Percentiles rank a stretch among this genome's conserved stretches.
These are phyloP conservation scores for Pythium plurisporium DNA, from an alignment of 352 stramenopile species.

Conservation along the genomic window DNA sequence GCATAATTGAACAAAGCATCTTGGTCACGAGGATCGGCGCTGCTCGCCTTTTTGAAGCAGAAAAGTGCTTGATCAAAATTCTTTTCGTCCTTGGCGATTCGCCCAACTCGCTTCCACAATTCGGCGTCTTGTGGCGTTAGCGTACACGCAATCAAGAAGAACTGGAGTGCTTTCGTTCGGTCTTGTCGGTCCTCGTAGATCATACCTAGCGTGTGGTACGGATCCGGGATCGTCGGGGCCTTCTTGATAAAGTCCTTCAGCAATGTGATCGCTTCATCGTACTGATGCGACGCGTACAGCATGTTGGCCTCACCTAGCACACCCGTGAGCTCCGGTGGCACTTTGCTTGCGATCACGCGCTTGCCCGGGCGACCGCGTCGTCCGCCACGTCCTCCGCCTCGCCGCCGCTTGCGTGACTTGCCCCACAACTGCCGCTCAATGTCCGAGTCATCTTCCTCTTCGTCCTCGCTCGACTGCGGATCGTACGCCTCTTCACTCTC, in stretches of 20 bases:
- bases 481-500: conserved; percentile 56
- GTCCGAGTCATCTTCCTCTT: conserved; percentile 80
- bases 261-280: conserved; percentile 72
- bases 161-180: conserved; percentile 75
- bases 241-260: conserved; percentile 90
- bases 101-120: conserved; percentile 81
- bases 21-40: conserved; percentile 73
- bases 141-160: conserved; percentile 83
- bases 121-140: conserved; percentile 76
- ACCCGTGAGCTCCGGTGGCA: conserved; percentile 70
- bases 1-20: conserved; percentile 80
- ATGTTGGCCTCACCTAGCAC: conserved; percentile 83
- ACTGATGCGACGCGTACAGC: conserved; percentile 83
- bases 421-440: conserved; percentile 81
- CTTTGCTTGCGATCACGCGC: conserved; percentile 65
- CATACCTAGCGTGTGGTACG: conserved; percentile 84
- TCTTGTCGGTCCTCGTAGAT: conserved; percentile 86
- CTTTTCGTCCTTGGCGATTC: conserved; percentile 84
- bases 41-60: conserved; percentile 83
- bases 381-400: conserved; percentile 27
- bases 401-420: conserved; percentile 55
- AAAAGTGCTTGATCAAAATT: conserved; percentile 83
- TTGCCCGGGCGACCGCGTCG: conserved; percentile 36
- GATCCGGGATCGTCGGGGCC: conserved; percentile 79
- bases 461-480: conserved; percentile 56